These are phyloP conservation scores for Pyrenophora teres DNA, from an alignment of 2,329 filamentous ascomycete species.

Conservation along the genomic window DNA sequence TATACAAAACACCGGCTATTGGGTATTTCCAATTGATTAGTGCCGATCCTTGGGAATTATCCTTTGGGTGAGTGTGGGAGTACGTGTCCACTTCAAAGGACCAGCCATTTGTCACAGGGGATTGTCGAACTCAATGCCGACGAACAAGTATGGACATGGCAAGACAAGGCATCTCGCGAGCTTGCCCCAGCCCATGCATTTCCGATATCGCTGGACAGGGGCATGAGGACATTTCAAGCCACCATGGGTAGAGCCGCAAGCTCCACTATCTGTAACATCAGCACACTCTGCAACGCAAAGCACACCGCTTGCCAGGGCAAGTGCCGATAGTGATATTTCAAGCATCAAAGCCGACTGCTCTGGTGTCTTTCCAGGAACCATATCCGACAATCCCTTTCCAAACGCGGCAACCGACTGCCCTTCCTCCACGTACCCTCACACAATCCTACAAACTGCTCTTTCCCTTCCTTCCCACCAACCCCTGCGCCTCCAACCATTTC, in stretches of 20 bases:
- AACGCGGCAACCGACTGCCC: no score
- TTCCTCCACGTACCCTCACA: neutral
- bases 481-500: conserved; percentile 67
- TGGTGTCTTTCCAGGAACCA: no score
- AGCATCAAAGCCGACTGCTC: neutral
- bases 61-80: no score
- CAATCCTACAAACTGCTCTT: conserved; percentile 51
- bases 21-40: no score
- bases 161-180: neutral
- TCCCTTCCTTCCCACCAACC: conserved; percentile 39
- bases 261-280: neutral
- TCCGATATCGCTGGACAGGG: conserved; percentile 6
- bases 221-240: conserved; percentile 3
- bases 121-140: no score
- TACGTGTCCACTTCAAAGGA: no score
- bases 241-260: conserved; percentile 16
- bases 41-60: no score
- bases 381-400: no score
- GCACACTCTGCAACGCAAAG: no score
- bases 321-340: neutral
- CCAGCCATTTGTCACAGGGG: no score
- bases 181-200: conserved; percentile 1
- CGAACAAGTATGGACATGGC: no score
- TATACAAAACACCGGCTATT: no score
- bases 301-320: neutral